Percentiles rank a stretch among this genome's conserved stretches.
Conservation (phyloP, 306 rosid species). For the Lagenaria siceraria region DNA sequence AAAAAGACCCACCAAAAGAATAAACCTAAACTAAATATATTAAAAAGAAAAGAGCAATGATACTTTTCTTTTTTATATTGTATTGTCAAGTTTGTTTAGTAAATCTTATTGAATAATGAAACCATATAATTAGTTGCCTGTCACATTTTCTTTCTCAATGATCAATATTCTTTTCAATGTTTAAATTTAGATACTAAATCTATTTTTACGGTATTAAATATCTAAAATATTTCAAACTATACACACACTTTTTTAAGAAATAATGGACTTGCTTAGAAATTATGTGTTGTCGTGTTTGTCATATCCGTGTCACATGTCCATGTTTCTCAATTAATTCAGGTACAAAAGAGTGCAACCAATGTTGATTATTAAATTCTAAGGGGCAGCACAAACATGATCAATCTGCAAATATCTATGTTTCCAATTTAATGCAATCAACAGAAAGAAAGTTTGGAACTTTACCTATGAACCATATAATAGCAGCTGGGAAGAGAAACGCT, state of each 20-base stretch:
- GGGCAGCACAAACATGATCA: neutral
- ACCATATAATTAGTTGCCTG: neutral
- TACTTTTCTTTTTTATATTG: neutral
- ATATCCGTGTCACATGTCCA: neutral
- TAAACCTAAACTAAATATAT: neutral
- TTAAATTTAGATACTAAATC: neutral
- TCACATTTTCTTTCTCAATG: neutral
- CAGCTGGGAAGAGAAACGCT: slow-evolving; percentile 49
- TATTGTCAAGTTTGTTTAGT: neutral
- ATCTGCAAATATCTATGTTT: neutral
- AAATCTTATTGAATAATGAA: neutral
- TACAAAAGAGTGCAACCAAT: too few relatives aligned
- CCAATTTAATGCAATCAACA: neutral
- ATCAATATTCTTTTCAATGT: neutral
- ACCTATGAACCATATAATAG: slow-evolving; percentile 69
- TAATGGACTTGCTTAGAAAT: too few relatives aligned
- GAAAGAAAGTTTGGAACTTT: slow-evolving; percentile 4
- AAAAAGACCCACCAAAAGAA: neutral
- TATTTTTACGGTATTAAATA: too few relatives aligned
- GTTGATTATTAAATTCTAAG: neutral
- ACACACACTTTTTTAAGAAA: too few relatives aligned
- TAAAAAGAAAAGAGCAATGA: neutral
- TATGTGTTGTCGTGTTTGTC: neutral
- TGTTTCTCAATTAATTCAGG: neutral
- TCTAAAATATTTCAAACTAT: too few relatives aligned